These are phyloP conservation scores for Fusarium sp. DNA, from an alignment of 2,329 filamentous ascomycete species.

Conservation along the genomic window DNA sequence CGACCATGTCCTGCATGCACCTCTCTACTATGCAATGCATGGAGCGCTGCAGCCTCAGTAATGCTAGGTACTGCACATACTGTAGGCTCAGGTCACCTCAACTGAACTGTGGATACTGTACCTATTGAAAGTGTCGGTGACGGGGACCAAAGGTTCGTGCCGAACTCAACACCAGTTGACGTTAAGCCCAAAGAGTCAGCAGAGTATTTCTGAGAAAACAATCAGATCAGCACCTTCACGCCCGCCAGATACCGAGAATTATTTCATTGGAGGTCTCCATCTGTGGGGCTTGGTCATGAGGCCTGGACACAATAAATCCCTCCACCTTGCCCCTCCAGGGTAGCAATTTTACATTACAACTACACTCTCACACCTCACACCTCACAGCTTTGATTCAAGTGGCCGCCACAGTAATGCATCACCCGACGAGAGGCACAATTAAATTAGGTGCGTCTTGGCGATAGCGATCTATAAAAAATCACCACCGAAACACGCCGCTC, in stretches of 20 bases:
- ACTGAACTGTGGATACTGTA: not conserved
- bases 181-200: not conserved
- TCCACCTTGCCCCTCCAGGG: slow-evolving; percentile 17
- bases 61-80: not conserved
- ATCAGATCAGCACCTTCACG: not conserved
- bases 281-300: slow-evolving; percentile 14
- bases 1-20: not conserved
- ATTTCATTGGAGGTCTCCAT: not conserved
- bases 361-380: not conserved
- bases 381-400: not conserved
- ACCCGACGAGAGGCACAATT: slow-evolving; percentile 5
- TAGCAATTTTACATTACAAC: not conserved
- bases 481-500: not conserved
- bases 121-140: not conserved
- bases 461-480: not conserved
- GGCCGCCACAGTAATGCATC: not conserved
- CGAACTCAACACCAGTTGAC: not conserved
- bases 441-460: not conserved
- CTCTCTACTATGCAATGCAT: not conserved
- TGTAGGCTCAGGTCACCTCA: not conserved
- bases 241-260: not conserved
- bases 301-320: slow-evolving; percentile 6
- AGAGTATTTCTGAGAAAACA: not conserved
- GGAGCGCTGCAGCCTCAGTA: not conserved
- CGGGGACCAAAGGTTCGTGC: not conserved